Evolutionary conservation across 2,329 filamentous ascomycete genomes (phyloP).

Genomic region (Botrytis byssoidea): DNA sequence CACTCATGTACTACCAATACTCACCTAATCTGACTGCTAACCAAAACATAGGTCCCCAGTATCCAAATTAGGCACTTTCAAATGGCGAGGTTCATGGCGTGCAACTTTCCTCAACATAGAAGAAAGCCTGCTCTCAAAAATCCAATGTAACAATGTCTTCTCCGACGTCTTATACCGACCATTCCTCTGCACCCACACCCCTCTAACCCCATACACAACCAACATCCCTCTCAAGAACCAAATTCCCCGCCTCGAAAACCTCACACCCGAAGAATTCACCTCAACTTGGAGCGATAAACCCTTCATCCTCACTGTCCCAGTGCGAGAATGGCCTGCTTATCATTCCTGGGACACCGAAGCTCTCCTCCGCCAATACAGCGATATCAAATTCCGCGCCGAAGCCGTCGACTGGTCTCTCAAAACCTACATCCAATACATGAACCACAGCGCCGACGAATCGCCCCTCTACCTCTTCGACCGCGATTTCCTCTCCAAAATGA

Average conservation of each 20-base stretch:
- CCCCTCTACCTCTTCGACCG: conserved; percentile 92
- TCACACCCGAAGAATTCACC: conserved; percentile 73
- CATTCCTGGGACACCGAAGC: conserved; percentile 69
- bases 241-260: conserved; percentile 66
- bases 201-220: conserved; percentile 62
- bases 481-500: conserved; percentile 83
- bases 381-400: conserved; percentile 79
- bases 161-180: conserved; percentile 89
- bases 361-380: conserved; percentile 62
- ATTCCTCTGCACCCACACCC: conserved; percentile 81
- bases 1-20: neutral
- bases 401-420: conserved; percentile 86
- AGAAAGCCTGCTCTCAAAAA: conserved; percentile 49
- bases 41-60: conserved; percentile 29
- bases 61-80: conserved; percentile 38
- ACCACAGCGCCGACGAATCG: conserved; percentile 76
- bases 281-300: conserved; percentile 74
- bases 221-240: conserved; percentile 72
- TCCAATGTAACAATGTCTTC: conserved; percentile 77
- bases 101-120: conserved; percentile 68
- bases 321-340: conserved; percentile 78
- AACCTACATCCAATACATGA: conserved; percentile 83
- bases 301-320: conserved; percentile 81
- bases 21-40: conserved; percentile 22
- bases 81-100: conserved; percentile 83